A percentile compares a stretch with the other conserved stretches of the same genome.
phyloP scores from a whole-genome alignment of 257 asterid genomes.

The Jasminum sambac region DNA sequence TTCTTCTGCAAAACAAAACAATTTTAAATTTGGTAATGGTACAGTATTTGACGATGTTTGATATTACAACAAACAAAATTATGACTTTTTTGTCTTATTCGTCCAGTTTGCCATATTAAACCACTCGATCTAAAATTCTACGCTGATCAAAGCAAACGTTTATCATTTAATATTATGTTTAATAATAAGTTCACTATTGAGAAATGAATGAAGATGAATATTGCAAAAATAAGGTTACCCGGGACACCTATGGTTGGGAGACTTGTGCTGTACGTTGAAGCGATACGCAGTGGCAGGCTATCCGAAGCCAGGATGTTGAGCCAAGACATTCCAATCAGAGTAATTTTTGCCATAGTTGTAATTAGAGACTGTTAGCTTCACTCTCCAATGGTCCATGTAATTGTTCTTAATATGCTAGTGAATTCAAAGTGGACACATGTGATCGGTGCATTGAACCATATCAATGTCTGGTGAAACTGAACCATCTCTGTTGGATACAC shows the following conservation, averaged over 20 bases:
- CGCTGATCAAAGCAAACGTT: too few species aligned
- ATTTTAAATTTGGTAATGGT: not conserved
- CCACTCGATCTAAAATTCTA: too few species aligned
- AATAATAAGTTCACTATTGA: not conserved
- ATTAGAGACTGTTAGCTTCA: slow-evolving; percentile 65
- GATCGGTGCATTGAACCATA: slow-evolving; percentile 60
- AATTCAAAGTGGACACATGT: slow-evolving; percentile 71
- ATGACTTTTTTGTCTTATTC: too few species aligned
- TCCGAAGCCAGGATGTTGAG: slow-evolving; percentile 66
- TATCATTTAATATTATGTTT: too few species aligned
- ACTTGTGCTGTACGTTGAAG: slow-evolving; percentile 50
- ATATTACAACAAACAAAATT: too few species aligned
- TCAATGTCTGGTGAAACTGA: slow-evolving; percentile 26
- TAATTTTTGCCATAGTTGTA: slow-evolving; percentile 55
- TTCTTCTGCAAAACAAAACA: slow-evolving; percentile 49
- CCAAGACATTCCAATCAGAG: slow-evolving; percentile 60
- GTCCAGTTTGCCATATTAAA: too few species aligned
- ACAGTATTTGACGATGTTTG: too few species aligned
- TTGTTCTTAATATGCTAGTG: slow-evolving; percentile 72
- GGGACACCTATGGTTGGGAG: slow-evolving; percentile 38
- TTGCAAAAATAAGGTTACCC: slow-evolving; percentile 28
- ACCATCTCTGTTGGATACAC: slow-evolving; percentile 39
- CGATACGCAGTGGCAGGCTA: slow-evolving; percentile 39
- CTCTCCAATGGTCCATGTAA: slow-evolving; percentile 55
- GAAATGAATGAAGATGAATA: not conserved